These are phyloP conservation scores for Alternaria brassicae DNA, from an alignment of 2,329 filamentous ascomycete genomes.

Conservation along the genomic window DNA sequence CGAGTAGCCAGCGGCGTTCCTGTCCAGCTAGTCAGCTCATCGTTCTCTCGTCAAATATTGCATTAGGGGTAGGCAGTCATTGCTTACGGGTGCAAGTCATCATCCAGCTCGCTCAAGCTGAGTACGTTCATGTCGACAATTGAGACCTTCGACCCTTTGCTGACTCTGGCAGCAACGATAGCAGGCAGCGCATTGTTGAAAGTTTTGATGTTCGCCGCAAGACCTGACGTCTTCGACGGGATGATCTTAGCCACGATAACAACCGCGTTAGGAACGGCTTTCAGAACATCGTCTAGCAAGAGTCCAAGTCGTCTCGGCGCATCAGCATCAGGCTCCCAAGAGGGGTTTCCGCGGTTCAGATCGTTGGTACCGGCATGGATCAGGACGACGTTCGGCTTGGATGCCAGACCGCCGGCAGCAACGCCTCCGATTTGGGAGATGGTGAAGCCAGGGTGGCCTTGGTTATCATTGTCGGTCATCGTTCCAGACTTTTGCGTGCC, in stretches of 20 bases:
- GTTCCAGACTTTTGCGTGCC: constrained; percentile 39
- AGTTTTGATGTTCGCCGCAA: constrained; percentile 24
- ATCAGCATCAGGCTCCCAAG: constrained; percentile 26
- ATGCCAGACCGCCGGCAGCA: constrained; percentile 6
- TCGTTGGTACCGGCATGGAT: constrained; percentile 36
- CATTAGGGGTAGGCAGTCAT: background rate
- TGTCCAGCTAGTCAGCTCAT: constrained; percentile 6
- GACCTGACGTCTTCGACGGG: constrained; percentile 18
- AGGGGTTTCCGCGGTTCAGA: constrained; percentile 20
- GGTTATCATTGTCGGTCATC: constrained; percentile 44
- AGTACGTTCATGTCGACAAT: constrained; percentile 37
- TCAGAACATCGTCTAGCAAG: constrained; percentile 45
- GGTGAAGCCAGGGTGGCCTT: constrained; percentile 42
- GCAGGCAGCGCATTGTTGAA: constrained; percentile 38
- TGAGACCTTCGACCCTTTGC: constrained; percentile 34
- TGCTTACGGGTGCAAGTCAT: constrained; percentile 39
- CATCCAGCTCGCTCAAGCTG: constrained; percentile 27
- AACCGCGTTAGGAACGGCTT: constrained; percentile 39
- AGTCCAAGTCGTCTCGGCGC: constrained; percentile 46
- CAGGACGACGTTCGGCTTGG: constrained; percentile 30
- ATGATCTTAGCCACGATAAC: constrained; percentile 51
- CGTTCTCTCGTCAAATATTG: background rate
- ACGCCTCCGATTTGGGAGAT: constrained; percentile 39
- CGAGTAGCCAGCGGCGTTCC: constrained; percentile 35
- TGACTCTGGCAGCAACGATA: constrained; percentile 28